A percentile compares a stretch with the other conserved stretches of the same genome.
Evolutionary conservation across 129 eudicot species (phyloP).

Genomic region (Flaveria brownii): DNA sequence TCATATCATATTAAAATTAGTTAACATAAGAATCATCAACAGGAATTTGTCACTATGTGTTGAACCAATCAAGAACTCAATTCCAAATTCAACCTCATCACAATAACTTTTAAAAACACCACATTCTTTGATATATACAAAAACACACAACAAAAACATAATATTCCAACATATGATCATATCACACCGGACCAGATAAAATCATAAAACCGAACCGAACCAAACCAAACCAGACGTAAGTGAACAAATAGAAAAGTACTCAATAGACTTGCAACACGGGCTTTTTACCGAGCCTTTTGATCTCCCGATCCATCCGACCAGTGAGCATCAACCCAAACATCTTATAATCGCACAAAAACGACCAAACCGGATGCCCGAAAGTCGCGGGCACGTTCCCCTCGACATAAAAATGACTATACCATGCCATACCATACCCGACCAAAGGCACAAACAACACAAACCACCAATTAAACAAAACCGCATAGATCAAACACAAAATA

Average conservation of each 20-base stretch:
- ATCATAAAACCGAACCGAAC: no score
- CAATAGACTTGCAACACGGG: slow-evolving; percentile 70
- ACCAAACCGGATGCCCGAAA: slow-evolving; percentile 62
- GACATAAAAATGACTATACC: slow-evolving; percentile 93
- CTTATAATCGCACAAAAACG: slow-evolving; percentile 86
- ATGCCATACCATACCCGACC: slow-evolving; percentile 83
- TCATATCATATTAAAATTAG: neutral
- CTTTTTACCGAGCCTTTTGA: slow-evolving; percentile 96
- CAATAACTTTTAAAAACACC: slow-evolving; percentile 22
- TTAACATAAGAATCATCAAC: neutral
- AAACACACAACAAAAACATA: neutral
- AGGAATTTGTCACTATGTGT: neutral
- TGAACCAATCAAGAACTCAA: neutral
- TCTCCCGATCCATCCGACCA: slow-evolving; percentile 94
- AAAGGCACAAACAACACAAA: slow-evolving; percentile 61
- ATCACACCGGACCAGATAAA: no score
- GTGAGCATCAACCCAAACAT: slow-evolving; percentile 79
- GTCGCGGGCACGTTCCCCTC: slow-evolving; percentile 93
- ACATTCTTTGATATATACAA: slow-evolving; percentile 5
- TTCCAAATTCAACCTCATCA: neutral
- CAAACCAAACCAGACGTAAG: neutral
- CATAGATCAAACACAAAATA: slow-evolving; percentile 53
- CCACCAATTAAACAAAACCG: slow-evolving; percentile 73
- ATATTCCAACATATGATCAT: neutral
- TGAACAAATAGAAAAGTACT: slow-evolving; percentile 19